phyloP scores from a whole-genome alignment of 2,329 filamentous ascomycete species.

The Cladosporium halotolerans region DNA sequence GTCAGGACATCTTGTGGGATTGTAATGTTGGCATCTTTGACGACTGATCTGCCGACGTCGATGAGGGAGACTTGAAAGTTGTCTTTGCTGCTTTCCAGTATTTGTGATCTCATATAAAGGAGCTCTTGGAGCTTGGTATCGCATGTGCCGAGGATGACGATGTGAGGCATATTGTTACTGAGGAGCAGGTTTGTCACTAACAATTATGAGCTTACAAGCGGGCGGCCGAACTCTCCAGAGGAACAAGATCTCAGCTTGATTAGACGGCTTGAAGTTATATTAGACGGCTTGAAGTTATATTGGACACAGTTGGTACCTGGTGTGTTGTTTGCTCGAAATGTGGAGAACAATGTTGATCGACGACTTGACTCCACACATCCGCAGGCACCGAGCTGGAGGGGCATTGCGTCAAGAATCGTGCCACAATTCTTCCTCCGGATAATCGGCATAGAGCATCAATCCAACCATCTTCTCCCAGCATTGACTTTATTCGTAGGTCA shows the following conservation, averaged over 20 bases:
- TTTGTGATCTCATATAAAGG: conserved; percentile 46
- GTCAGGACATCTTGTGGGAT: conserved; percentile 42
- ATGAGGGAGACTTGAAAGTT: conserved; percentile 42
- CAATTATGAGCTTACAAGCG: too few relatives aligned
- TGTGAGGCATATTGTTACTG: conserved; percentile 26
- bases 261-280: too few relatives aligned
- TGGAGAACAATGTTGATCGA: conserved; percentile 4
- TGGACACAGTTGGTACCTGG: neutral
- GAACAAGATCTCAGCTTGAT: too few relatives aligned
- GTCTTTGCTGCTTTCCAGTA: conserved; percentile 29
- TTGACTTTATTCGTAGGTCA: too few relatives aligned
- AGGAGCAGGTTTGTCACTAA: neutral
- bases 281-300: too few relatives aligned
- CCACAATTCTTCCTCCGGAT: too few relatives aligned
- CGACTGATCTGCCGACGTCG: conserved; percentile 48
- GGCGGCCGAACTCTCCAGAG: too few relatives aligned
- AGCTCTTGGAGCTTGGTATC: conserved; percentile 60
- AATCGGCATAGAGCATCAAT: too few relatives aligned
- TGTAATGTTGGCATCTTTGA: conserved; percentile 42
- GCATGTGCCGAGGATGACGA: conserved; percentile 56
- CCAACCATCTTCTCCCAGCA: too few relatives aligned
- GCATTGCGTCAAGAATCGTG: conserved; percentile 1
- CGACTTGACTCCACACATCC: neutral
- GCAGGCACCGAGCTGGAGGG: neutral
- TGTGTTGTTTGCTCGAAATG: neutral